Conservation (phyloP, 208 protist species). For the Leishmania major region DNA sequence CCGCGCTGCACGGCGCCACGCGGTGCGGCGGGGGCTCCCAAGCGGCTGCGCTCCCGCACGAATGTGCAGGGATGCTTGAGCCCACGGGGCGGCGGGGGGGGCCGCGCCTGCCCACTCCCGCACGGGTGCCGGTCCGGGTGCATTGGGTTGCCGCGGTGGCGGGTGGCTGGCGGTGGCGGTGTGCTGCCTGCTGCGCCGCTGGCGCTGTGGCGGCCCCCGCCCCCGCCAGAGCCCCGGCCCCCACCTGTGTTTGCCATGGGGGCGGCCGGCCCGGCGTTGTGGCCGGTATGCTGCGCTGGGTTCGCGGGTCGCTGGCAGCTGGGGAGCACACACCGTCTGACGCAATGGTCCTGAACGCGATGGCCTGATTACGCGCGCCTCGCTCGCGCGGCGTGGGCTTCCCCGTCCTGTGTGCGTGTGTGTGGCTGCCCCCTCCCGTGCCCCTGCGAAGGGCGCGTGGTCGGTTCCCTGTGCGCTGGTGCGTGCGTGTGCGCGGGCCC, state of each 20-base stretch:
- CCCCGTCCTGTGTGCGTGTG: not conserved
- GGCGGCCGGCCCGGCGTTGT: not conserved
- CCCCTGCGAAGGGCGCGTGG: not conserved
- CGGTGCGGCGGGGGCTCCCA: not conserved
- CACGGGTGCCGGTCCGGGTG: not conserved
- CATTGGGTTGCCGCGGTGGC: not conserved
- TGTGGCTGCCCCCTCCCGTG: no score
- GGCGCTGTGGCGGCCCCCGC: not conserved
- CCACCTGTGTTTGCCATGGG: not conserved
- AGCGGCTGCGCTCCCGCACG: not conserved
- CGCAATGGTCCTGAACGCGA: no score
- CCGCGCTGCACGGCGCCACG: not conserved
- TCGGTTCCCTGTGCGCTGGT: not conserved
- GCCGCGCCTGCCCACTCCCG: not conserved
- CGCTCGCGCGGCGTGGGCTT: not conserved
- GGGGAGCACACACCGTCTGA: not conserved
- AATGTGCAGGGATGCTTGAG: not conserved
- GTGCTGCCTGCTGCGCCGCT: not conserved
- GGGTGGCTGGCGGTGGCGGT: not conserved
- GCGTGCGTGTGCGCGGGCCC: no score
- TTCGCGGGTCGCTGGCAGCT: not conserved
- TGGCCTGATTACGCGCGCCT: no score
- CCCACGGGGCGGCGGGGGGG: not conserved
- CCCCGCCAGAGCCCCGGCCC: not conserved
- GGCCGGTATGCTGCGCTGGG: not conserved